Evolutionary conservation across 2,329 filamentous ascomycete species (phyloP).

Genomic region (Amphichorda felina): DNA sequence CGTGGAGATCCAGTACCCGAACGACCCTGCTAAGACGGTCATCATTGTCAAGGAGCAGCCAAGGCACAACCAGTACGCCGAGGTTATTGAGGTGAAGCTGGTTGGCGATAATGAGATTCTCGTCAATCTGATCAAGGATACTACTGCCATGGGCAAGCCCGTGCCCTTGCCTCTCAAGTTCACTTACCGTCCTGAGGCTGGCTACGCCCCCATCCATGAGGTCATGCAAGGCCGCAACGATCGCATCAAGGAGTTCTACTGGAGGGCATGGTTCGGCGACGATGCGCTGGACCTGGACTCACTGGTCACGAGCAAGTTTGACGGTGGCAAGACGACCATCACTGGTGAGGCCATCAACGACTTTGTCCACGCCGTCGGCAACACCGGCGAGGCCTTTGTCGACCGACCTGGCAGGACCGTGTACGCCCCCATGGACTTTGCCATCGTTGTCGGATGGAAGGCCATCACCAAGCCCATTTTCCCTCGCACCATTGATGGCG

Average conservation of each 20-base stretch:
- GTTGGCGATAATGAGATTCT: constrained; percentile 67
- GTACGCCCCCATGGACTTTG: constrained; percentile 96
- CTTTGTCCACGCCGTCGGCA: constrained; percentile 97
- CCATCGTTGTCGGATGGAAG: constrained; percentile 97
- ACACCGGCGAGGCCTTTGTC: constrained; percentile 94
- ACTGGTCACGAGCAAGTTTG: constrained; percentile 76
- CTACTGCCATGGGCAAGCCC: constrained; percentile 72
- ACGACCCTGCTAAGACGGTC: constrained; percentile 70
- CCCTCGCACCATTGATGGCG: constrained; percentile 89
- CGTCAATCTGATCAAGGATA: constrained; percentile 86
- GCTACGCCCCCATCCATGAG: constrained; percentile 94
- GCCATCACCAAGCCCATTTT: constrained; percentile 99
- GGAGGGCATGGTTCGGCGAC: constrained; percentile 91
- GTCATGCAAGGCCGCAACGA: constrained; percentile 95
- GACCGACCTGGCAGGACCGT: constrained; percentile 90
- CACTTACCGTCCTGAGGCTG: constrained; percentile 87
- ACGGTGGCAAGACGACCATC: constrained; percentile 77
- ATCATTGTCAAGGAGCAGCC: constrained; percentile 84
- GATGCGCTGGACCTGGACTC: constrained; percentile 76
- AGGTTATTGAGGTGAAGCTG: constrained; percentile 78
- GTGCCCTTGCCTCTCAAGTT: constrained; percentile 80
- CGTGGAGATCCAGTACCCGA: constrained; percentile 75
- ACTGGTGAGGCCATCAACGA: constrained; percentile 92
- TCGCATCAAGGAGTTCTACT: constrained; percentile 99
- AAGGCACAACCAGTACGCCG: constrained; percentile 72